Conservation (phyloP, 129 eudicot genomes). For the Saposhnikovia divaricata region DNA sequence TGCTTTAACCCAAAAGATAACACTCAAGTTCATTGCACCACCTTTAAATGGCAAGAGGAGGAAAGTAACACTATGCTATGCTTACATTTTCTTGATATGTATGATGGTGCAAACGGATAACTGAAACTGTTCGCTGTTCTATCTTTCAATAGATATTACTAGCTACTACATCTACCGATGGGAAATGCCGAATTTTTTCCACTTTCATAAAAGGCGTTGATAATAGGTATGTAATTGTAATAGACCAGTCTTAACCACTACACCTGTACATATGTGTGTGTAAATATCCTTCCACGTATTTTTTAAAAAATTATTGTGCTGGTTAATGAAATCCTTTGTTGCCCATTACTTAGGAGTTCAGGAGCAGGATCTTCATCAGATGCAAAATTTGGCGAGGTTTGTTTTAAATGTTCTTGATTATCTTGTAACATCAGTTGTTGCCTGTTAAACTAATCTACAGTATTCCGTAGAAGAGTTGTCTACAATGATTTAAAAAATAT, state of each 20-base stretch:
- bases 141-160: constrained; percentile 46
- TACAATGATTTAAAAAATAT: not conserved
- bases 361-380: constrained; percentile 59
- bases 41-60: not conserved
- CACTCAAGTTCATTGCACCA: not conserved
- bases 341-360: constrained; percentile 45
- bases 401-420: not conserved
- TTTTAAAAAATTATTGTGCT: not conserved
- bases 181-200: constrained; percentile 87
- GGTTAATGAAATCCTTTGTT: constrained; percentile 12
- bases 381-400: constrained; percentile 90
- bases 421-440: not conserved
- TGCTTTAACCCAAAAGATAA: not conserved
- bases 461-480: not conserved
- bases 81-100: not conserved
- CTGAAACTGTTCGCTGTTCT: not conserved
- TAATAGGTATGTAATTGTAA: constrained; percentile 48
- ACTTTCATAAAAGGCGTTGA: constrained; percentile 96
- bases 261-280: not conserved
- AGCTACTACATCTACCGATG: constrained; percentile 98
- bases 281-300: not conserved
- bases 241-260: not conserved
- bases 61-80: not conserved
- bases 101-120: not conserved
- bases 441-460: not conserved